Base-by-base conservation (phyloP, 2,329 filamentous ascomycete species). In the Diaporthe helianthi region DNA sequence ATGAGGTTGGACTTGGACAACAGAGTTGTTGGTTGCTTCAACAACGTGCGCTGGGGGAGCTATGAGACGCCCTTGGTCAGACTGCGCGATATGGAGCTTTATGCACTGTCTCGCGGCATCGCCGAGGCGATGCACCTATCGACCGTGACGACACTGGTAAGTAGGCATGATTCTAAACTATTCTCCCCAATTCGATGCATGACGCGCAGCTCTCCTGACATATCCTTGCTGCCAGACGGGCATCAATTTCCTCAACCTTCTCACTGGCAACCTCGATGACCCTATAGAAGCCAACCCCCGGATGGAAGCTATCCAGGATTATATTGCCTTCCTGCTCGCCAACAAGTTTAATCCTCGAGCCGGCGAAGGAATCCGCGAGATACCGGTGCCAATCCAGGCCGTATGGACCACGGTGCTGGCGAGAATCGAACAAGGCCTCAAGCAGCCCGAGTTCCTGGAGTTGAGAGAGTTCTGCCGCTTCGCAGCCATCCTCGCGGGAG, bases 271-370 rank as follows among this genome's bases (percentile, higher is more conserved):
- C 46, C 15, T 46, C 47, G 52, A 36, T 44, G 13, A 36, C 33
- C 41, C 29, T 8, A 6, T 3, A 29, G n/a, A 47, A 51, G 17
- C 15, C 26, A 41, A 33, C 46, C 33, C 51, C 49, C 46, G 64
- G 26, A 46, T 60, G 13, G 41, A 67, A 26, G 65, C 52, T 22
- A 49, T 67, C 17, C 65, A 67, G 44, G 63, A 69, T 24, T 33
- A 60, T 8, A 51, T 71, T 29, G 63, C 63, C 19, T 69, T 63
- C 13, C 51, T 67, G 22, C 67, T 71, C 19, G 67, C 70, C 31
- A 71, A 71, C 55, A 71, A 71, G 17, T 69, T 67, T 46, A 52
- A 71, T 12, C 31, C 26, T n/a, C 63, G 51, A 26, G 46, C 31
- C 12, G 10, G 44, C 4, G 31, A 47, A 13, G 26, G 55, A n/a